Base-by-base conservation (phyloP, 495 filamentous ascomycete genomes). In the Trichocladium antarcticum region DNA sequence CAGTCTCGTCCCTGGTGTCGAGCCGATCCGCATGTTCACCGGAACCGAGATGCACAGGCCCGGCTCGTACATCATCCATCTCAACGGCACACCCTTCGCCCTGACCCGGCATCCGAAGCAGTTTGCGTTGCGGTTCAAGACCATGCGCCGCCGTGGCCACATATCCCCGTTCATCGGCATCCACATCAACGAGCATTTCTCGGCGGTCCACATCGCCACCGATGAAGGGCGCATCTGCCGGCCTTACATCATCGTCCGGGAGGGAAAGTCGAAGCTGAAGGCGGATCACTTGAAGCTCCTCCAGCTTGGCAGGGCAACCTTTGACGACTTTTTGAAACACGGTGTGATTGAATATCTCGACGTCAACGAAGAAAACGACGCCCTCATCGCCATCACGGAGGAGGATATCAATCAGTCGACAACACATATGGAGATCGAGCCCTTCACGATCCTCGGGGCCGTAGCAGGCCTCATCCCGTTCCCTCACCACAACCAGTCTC, bases 401-500 rank as follows among this genome's bases (percentile, higher is more conserved):
- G 75, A 77, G 28, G 82, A 89, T 29, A 86, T 96, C 51, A 81
- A 75, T 19, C 74, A 79, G 36, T 75, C 78, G 10, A 90, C 88
- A 0, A 97, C 92, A 0, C 92, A 99, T 67, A 72, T 97, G 29
- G 92, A 99, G 61, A 96, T 99, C 45, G 93, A 97, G 63, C 92
- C 92, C 1, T 97, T 96, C 64, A 97, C 93, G 1, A 84, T 97
- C 37, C 81, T 99, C 27, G 92, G 92, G n/a, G 93, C 92, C 21
- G 93, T 97, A 29, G 92, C 92, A 32, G 90, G 92, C 34, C 73
- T 99, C 17, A 97, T 99, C 57, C 92, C 92, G 4, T 99, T 96
- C 60, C 92, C 92, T 10, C 93, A 99, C 68, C 92, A 99, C 72
- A 99, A 99, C 65, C 92, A 99, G 66, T 99, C 92, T 4, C 92